Conservation (phyloP, 805 yeast species). For the Barnettozyma sucrosica region DNA sequence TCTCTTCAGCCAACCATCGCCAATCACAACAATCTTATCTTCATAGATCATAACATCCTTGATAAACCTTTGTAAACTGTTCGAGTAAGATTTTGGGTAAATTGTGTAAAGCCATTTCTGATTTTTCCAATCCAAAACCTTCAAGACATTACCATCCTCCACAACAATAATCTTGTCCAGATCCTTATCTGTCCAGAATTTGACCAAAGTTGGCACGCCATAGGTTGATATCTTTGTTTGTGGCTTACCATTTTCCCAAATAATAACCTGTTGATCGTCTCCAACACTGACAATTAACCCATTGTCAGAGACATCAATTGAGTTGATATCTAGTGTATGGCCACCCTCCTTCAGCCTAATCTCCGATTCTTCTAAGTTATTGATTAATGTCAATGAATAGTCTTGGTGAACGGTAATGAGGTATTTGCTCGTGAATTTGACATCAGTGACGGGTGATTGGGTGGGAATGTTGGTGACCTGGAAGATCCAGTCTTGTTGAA, state of each 20-base stretch:
- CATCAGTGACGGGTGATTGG: conserved; percentile 10
- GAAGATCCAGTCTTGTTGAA: conserved; percentile 25
- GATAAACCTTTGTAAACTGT: conserved; percentile 11
- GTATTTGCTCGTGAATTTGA: conserved; percentile 21
- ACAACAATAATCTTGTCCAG: conserved; percentile 29
- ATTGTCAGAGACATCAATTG: conserved; percentile 26
- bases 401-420: conserved; percentile 18
- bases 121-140: conserved; percentile 31
- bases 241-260: conserved; percentile 25
- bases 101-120: conserved; percentile 27
- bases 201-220: conserved; percentile 25
- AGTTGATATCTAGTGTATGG: conserved; percentile 26
- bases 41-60: conserved; percentile 21
- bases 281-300: conserved; percentile 28
- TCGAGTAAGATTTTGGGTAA: conserved; percentile 25
- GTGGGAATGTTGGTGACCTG: conserved; percentile 13
- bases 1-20: conserved; percentile 31
- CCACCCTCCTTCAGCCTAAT: conserved; percentile 5
- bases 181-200: conserved; percentile 29
- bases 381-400: conserved; percentile 15
- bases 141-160: conserved; percentile 28
- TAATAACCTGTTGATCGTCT: conserved; percentile 26
- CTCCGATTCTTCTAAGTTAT: conserved; percentile 19
- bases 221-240: conserved; percentile 11
- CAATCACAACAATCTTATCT: conserved; percentile 26